A percentile compares a stretch with the other conserved stretches of the same genome.
These are phyloP conservation scores for Colletotrichum shisoi DNA, from an alignment of 2,329 filamentous ascomycete genomes.

Conservation along the genomic window DNA sequence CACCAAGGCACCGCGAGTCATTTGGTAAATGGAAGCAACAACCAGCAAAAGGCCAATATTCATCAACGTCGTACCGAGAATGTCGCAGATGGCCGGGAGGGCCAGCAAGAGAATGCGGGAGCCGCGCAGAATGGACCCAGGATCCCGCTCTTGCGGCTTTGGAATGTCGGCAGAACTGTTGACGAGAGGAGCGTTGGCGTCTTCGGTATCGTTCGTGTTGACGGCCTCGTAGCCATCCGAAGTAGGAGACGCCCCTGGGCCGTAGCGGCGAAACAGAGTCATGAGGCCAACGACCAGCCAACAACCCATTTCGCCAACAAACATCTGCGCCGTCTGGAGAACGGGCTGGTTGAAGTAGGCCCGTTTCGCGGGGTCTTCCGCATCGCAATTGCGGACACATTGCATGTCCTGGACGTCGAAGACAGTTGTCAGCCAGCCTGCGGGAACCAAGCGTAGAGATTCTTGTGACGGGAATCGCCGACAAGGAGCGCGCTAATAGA, in stretches of 20 bases:
- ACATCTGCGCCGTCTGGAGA: slow-evolving; percentile 97
- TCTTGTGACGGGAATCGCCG: background rate
- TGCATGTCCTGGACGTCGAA: slow-evolving; percentile 77
- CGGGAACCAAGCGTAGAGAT: background rate
- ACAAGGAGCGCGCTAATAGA: background rate
- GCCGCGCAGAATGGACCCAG: slow-evolving; percentile 71
- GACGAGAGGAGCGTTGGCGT: slow-evolving; percentile 55
- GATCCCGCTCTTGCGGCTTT: slow-evolving; percentile 58
- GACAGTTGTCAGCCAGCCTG: slow-evolving; percentile 19
- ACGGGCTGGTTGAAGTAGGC: slow-evolving; percentile 91
- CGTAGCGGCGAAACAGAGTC: slow-evolving; percentile 69
- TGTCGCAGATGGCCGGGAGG: slow-evolving; percentile 90
- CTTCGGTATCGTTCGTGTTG: slow-evolving; percentile 53
- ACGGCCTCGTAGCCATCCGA: slow-evolving; percentile 73
- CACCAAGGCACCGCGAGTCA: slow-evolving; percentile 94
- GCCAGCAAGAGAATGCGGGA: slow-evolving; percentile 77
- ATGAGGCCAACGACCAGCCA: slow-evolving; percentile 86
- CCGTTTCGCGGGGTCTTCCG: slow-evolving; percentile 69
- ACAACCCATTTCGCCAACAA: slow-evolving; percentile 93
- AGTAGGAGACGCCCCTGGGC: slow-evolving; percentile 53
- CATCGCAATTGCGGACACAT: slow-evolving; percentile 90
- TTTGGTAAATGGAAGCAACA: slow-evolving; percentile 96
- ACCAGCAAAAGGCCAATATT: slow-evolving; percentile 94
- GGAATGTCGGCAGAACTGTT: slow-evolving; percentile 54
- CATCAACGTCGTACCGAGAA: slow-evolving; percentile 95